A percentile compares a stretch with the other conserved stretches of the same genome.
Evolutionary conservation across 768 basidiomycete species (phyloP).

Genomic region (Boletus speciosus): DNA sequence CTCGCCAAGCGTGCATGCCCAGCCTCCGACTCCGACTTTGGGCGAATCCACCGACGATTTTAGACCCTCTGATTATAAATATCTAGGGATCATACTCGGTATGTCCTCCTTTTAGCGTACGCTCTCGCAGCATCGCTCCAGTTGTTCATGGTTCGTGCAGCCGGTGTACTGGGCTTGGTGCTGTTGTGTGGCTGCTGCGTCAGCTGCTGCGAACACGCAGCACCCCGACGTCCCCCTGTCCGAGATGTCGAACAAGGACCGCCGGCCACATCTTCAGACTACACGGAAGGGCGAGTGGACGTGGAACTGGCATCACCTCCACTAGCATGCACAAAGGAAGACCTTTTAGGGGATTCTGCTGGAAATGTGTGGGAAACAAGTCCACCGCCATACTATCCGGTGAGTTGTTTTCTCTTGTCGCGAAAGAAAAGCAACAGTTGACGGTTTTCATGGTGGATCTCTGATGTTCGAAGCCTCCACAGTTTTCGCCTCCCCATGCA

Average conservation of each 20-base stretch:
- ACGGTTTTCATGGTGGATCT: background rate
- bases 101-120: background rate
- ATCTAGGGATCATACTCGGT: background rate
- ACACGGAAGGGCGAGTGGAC: background rate
- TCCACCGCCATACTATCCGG: slow-evolving; percentile 11
- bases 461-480: background rate
- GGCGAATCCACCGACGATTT: background rate
- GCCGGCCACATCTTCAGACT: background rate
- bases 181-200: background rate
- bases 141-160: background rate
- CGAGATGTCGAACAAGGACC: background rate
- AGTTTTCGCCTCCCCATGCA: background rate
- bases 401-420: background rate
- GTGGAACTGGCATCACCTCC: background rate
- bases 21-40: background rate
- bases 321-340: background rate
- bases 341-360: background rate
- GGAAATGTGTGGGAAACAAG: background rate
- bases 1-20: background rate
- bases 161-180: background rate
- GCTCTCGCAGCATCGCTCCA: background rate
- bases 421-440: background rate
- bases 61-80: too few species aligned
- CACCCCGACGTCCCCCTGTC: background rate
- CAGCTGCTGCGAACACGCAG: accelerated